A percentile compares a stretch with the other conserved stretches of the same genome.
phyloP scores from a whole-genome alignment of 495 filamentous ascomycete species.

The Aspergillus ellipticus region DNA sequence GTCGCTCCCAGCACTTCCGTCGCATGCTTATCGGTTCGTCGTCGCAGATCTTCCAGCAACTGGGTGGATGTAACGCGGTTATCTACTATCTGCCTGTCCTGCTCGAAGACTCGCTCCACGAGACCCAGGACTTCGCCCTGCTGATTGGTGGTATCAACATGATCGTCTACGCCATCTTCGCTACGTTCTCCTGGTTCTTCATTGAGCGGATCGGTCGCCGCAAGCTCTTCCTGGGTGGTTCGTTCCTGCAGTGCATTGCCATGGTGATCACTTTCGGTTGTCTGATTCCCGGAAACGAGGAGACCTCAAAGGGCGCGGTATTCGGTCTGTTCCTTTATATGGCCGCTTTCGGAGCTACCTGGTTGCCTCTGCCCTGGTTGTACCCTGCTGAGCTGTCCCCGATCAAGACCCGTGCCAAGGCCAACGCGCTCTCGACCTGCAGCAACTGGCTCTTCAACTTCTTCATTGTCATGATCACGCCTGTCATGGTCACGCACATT shows the following conservation, averaged over 20 bases:
- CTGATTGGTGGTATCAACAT: constrained; percentile 80
- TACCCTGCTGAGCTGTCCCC: constrained; percentile 72
- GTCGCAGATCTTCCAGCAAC: constrained; percentile 78
- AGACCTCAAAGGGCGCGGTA: constrained; percentile 63
- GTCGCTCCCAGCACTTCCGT: constrained; percentile 43
- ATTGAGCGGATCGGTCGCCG: constrained; percentile 74
- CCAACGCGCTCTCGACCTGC: constrained; percentile 72
- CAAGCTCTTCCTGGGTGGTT: constrained; percentile 71
- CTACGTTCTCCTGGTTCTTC: constrained; percentile 80
- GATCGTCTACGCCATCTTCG: constrained; percentile 74
- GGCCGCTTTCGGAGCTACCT: constrained; percentile 70
- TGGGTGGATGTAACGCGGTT: constrained; percentile 73
- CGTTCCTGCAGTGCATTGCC: constrained; percentile 60
- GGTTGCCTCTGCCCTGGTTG: constrained; percentile 56
- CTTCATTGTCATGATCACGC: constrained; percentile 75
- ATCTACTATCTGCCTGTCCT: constrained; percentile 85
- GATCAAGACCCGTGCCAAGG: constrained; percentile 68
- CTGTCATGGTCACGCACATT: constrained; percentile 65
- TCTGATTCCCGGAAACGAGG: constrained; percentile 54
- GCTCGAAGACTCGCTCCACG: constrained; percentile 62
- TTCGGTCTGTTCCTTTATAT: constrained; percentile 81
- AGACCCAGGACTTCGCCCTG: constrained; percentile 60
- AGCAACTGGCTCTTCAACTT: constrained; percentile 84
- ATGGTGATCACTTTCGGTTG: constrained; percentile 77
- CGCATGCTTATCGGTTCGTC: constrained; percentile 51